These are phyloP conservation scores for barley (Hordeum vulgare) DNA, from an alignment of 176 grass and related monocot genomes.

Conservation along the genomic window DNA sequence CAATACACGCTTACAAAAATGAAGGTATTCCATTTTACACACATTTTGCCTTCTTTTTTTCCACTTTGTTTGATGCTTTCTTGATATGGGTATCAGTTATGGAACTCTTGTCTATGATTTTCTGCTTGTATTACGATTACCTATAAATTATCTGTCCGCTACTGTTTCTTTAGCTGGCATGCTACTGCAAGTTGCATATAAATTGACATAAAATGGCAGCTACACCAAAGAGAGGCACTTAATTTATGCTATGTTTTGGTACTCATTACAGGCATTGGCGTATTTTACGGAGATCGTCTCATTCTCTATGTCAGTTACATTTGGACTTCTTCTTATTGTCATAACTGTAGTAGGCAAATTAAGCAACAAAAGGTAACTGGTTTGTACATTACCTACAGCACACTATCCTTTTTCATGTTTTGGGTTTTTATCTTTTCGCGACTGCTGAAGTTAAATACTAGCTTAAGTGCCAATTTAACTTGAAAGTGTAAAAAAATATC, in stretches of 20 bases:
- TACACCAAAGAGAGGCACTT: neutral
- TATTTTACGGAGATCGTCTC: constrained; percentile 50
- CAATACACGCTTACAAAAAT: constrained; percentile 46
- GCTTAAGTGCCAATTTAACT: neutral
- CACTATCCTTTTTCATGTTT: neutral
- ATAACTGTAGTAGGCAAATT: constrained; percentile 13
- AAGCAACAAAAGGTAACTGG: constrained; percentile 37
- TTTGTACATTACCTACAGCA: neutral
- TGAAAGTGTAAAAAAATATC: neutral
- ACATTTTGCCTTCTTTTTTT: neutral
- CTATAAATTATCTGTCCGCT: neutral
- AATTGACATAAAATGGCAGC: neutral
- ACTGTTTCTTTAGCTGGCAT: neutral
- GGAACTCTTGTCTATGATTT: neutral
- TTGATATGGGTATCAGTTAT: neutral
- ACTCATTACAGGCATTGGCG: constrained; percentile 34
- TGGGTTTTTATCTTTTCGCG: neutral
- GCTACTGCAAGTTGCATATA: neutral
- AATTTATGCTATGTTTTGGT: neutral
- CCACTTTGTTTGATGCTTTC: neutral
- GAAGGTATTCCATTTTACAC: constrained; percentile 50
- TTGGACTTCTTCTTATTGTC: constrained; percentile 50
- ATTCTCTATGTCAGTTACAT: constrained; percentile 46
- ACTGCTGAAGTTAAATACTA: neutral
- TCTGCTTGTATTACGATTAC: neutral